These are phyloP conservation scores for Boletus coccyginus DNA, from an alignment of 768 basidiomycete genomes.

Conservation along the genomic window DNA sequence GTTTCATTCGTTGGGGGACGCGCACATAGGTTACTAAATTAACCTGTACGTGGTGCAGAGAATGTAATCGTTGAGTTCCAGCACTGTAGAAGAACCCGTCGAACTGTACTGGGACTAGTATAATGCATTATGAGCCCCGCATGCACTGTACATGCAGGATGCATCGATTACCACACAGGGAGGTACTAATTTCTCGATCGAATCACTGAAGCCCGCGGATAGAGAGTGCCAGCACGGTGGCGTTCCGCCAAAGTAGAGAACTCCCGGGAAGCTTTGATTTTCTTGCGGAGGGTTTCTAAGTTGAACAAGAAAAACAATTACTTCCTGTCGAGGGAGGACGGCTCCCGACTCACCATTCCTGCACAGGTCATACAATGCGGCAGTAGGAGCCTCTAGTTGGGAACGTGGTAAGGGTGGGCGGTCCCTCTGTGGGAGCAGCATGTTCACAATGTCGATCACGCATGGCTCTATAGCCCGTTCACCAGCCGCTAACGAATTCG, in stretches of 20 bases:
- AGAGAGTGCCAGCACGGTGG: not conserved
- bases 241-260: not conserved
- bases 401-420: not conserved
- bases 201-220: not conserved
- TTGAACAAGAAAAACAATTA: not conserved
- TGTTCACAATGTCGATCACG: not conserved
- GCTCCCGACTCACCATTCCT: not conserved
- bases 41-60: too few relatives aligned
- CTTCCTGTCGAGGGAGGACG: not conserved
- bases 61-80: too few relatives aligned
- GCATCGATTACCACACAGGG: too few relatives aligned
- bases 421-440: not conserved
- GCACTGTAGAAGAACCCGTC: too few relatives aligned
- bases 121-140: too few relatives aligned
- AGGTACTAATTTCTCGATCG: not conserved
- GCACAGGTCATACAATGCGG: conserved; percentile 1
- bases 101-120: too few relatives aligned
- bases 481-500: not conserved
- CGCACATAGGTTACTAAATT: too few relatives aligned
- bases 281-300: not conserved
- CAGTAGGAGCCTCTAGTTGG: not conserved
- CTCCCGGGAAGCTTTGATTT: not conserved
- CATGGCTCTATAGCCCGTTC: not conserved
- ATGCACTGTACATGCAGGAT: too few relatives aligned
- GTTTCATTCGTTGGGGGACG: too few relatives aligned